A percentile compares a stretch with the other conserved stretches of the same genome.
phyloP scores from a whole-genome alignment of 2,329 filamentous ascomycete species.

The Laburnicola sp. region DNA sequence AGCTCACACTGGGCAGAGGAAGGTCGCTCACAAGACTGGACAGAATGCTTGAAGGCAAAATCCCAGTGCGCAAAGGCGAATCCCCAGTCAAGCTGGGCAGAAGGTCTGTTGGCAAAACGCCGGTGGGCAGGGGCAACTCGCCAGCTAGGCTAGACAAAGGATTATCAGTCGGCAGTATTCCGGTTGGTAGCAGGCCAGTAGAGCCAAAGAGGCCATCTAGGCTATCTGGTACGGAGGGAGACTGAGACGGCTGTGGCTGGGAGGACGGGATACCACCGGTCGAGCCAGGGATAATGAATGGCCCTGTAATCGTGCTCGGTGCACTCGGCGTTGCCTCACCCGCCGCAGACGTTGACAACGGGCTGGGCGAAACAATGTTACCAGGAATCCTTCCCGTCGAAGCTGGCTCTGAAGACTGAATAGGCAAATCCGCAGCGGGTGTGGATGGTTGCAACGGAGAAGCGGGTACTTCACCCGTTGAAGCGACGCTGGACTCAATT shows the following conservation, averaged over 20 bases:
- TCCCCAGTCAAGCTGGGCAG: slow-evolving; percentile 1
- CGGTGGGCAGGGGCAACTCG: neutral
- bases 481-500: neutral
- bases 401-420: slow-evolving; percentile 4
- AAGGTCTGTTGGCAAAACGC: slow-evolving; percentile 9
- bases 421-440: neutral
- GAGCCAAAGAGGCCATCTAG: slow-evolving; percentile 11
- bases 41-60: slow-evolving; percentile 2
- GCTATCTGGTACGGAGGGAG: neutral
- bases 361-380: slow-evolving; percentile 9
- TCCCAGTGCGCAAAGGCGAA: neutral
- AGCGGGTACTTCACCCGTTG: neutral
- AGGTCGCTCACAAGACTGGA: slow-evolving; percentile 14
- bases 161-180: neutral
- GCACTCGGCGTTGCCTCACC: slow-evolving; percentile 11
- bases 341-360: neutral
- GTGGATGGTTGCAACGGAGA: neutral
- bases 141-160: neutral
- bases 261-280: slow-evolving; percentile 25
- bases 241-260: slow-evolving; percentile 19
- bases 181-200: slow-evolving; percentile 12
- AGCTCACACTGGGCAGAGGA: slow-evolving; percentile 1
- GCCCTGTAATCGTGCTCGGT: slow-evolving; percentile 16
- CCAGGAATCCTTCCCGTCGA: slow-evolving; percentile 14
- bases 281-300: slow-evolving; percentile 21